Evolutionary conservation across 768 basidiomycete genomes (phyloP), one percentile per base, ranked within the genome.

Genomic region (Pulveroboletus ravenelii): DNA sequence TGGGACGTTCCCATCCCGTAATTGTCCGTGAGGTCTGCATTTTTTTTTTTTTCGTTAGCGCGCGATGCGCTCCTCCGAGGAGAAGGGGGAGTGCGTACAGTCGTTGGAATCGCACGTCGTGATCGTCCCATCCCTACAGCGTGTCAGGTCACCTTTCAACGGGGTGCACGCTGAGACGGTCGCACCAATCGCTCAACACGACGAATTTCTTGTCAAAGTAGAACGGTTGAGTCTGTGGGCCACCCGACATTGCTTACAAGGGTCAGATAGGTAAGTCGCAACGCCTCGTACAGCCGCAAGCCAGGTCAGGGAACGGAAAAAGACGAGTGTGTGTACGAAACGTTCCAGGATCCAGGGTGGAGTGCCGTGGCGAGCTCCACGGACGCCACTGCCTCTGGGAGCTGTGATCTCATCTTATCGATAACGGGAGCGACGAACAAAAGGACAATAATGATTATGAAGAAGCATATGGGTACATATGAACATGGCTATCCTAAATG

Each of bases 81-180:
- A 29, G 4, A 18, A 49, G 25, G 23, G n/a, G 1, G n/a, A n/a
- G 32, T 10, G n/a, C 83, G 54, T 64, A 92, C 88, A 93, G 61
- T 96, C 93, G 67, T 97, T 97, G 7, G 89, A 92, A 65, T 97
- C 93, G 62, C 79, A 81, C 36, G 80, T 92, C 3, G 93, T 95
- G 71, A 97, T 95, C 13, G 93, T 97, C 60, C 89, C 89, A 72
- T 92, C 89, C 89, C 89, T 90, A 65, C 17, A 53, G 48, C 25
- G 25, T 27, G n/a, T 29, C 31, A 14, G 30, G 18, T 52, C 25
- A 40, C 15, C 15, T 17, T 6, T 15, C 15, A 6, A 5, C 13
- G 42, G 50, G 32, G 32, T n/a, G n/a, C 6, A 27, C 25, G 31
- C 31, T 51, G 43, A 27, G 25, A 47, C 15, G 17, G 53, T 42